phyloP scores from a whole-genome alignment of 257 asterid species.

The Gentiana macrophylla region DNA sequence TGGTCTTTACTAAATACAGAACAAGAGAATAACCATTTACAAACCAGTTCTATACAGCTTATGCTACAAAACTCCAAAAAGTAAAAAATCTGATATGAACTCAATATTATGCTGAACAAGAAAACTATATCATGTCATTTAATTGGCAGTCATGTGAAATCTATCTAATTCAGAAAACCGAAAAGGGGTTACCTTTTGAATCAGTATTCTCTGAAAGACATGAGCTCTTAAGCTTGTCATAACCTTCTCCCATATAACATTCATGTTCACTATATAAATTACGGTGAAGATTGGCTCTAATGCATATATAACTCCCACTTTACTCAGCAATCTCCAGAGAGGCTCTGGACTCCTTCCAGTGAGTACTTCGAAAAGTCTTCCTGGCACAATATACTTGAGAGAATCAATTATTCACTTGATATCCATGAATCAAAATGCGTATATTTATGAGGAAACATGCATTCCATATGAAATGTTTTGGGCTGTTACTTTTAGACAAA shows the following conservation, averaged over 20 bases:
- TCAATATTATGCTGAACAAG: background rate
- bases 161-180: background rate
- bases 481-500: too few species aligned
- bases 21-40: too few species aligned
- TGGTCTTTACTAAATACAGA: too few species aligned
- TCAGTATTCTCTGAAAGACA: conserved; percentile 75
- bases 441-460: background rate
- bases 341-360: conserved; percentile 72
- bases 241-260: conserved; percentile 92
- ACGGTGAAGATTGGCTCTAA: conserved; percentile 79
- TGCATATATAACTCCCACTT: conserved; percentile 54
- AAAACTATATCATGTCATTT: background rate
- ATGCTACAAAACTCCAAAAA: too few species aligned
- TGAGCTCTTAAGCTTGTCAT: conserved; percentile 97
- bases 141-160: too few species aligned
- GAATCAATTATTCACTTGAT: background rate
- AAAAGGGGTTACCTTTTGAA: conserved; percentile 68
- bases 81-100: background rate
- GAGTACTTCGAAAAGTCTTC: conserved; percentile 79
- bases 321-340: conserved; percentile 57
- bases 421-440: background rate
- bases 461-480: too few species aligned
- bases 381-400: conserved; percentile 31
- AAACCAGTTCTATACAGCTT: too few species aligned
- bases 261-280: conserved; percentile 75